Evolutionary conservation across 2,329 filamentous ascomycete genomes (phyloP), one percentile per base, ranked within the genome.

Genomic region (Aspergillus versicolor): DNA sequence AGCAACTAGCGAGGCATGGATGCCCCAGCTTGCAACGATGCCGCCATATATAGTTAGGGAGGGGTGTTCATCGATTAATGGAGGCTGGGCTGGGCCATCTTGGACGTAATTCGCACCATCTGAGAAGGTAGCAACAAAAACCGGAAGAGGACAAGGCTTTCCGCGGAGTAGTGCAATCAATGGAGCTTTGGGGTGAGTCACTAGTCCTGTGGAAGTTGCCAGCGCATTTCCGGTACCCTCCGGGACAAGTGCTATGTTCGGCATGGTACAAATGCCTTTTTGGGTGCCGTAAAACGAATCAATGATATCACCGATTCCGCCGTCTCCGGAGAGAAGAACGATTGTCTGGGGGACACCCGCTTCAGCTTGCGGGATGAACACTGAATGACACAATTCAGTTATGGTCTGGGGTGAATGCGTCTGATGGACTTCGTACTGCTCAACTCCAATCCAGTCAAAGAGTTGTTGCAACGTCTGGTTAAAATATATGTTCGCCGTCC

Each of bases 11-110:
- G 88, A 87, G 30, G 92, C 90, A 69, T 97, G 93, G 67, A 97
- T 86, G 19, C 90, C 93, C 83, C 95, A 96, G 72, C 89, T 94
- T 44, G 88, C 88, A 2, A 97, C 92, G 21, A 97, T 91, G 22
- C 88, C 89, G 24, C 91, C 92, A 66, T 89, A 83, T 2, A 82
- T 66, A 4, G 64, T 70, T 50, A 62, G 68, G 15, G 11, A 17
- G 21, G 73, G 66, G 32, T 73, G 65, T n/a, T 72, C 55, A 48
- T 65, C 27, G 75, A 63, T 40, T 32, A 37, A 32, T 43, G 61
- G 59, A 27, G 64, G 62, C 38, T 67, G 66, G 82, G 77, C 12
- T 79, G 77, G 58, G 60, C 75, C 75, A 59, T 81, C 79, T 34
- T 78, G 75, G 34, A 78, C 61, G 17, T 75, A 64, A 42, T 53